A percentile compares a stretch with the other conserved stretches of the same genome.
Evolutionary conservation across 2,329 filamentous ascomycete species (phyloP).

Genomic region (Alternaria brassicae): DNA sequence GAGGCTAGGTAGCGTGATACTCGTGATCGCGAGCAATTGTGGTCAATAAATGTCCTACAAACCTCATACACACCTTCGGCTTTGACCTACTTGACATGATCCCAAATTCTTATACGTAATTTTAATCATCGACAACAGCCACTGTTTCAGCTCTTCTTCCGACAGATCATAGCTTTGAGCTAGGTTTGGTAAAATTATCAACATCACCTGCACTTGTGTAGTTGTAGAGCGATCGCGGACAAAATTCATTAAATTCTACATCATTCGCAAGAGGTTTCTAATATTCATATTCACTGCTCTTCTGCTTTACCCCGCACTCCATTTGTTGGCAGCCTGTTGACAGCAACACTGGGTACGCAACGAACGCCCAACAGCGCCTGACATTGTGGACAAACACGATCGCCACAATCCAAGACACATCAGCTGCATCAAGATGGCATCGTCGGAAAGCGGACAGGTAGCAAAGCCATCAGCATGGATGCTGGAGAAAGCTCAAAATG

Average conservation of each 20-base stretch:
- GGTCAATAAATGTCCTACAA: not conserved
- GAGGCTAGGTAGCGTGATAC: not conserved
- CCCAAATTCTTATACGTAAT: not conserved
- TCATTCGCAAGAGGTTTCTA: not conserved
- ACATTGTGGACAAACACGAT: not conserved
- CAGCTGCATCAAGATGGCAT: constrained; percentile 4
- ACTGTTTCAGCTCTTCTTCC: not conserved
- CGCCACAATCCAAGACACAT: not conserved
- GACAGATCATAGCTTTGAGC: not conserved
- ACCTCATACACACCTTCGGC: not conserved
- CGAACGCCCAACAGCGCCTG: constrained; percentile 1
- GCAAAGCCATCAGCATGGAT: constrained; percentile 8
- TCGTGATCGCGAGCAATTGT: not conserved
- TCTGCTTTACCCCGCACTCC: not conserved
- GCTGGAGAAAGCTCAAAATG: not conserved
- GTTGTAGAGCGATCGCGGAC: not conserved
- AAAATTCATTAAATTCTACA: not conserved
- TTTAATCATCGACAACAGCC: not conserved
- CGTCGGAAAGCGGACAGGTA: not conserved
- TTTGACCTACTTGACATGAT: not conserved
- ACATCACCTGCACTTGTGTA: not conserved
- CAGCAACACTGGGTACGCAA: not conserved
- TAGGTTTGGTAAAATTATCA: not conserved
- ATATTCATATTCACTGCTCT: not conserved
- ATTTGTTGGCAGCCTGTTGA: not conserved